These are phyloP conservation scores for Claviceps quebecensis DNA, from an alignment of 2,329 filamentous ascomycete species.

Conservation along the genomic window DNA sequence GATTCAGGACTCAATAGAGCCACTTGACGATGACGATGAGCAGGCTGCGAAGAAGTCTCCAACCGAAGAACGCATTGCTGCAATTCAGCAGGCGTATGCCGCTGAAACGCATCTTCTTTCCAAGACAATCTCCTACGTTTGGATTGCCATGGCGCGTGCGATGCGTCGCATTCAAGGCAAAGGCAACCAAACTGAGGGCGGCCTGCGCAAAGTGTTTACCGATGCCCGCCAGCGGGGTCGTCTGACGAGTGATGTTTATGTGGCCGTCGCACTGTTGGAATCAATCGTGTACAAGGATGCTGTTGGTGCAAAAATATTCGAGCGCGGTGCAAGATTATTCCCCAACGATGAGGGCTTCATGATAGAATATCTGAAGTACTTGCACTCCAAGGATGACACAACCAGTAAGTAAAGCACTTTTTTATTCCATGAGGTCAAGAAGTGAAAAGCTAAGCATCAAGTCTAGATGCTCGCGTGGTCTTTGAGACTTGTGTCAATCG, in stretches of 20 bases:
- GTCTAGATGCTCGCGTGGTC: constrained; percentile 74
- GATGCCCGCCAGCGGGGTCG: constrained; percentile 79
- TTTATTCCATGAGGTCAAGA: neutral
- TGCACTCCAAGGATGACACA: constrained; percentile 82
- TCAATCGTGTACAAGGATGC: constrained; percentile 92
- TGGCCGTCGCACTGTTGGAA: constrained; percentile 84
- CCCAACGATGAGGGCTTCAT: constrained; percentile 89
- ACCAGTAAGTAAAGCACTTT: constrained; percentile 53
- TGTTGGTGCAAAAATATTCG: constrained; percentile 88
- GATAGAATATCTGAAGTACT: constrained; percentile 88
- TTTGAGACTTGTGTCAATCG: constrained; percentile 89
- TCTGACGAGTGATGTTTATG: constrained; percentile 87
- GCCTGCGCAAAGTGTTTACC: constrained; percentile 75
- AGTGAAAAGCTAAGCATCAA: constrained; percentile 8
- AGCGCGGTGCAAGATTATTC: constrained; percentile 84
- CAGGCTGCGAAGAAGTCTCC: constrained; percentile 33
- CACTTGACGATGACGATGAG: constrained; percentile 35
- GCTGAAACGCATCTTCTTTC: constrained; percentile 64
- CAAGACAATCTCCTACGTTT: constrained; percentile 78
- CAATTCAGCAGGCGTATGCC: constrained; percentile 52
- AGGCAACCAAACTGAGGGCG: constrained; percentile 49
- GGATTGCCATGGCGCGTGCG: constrained; percentile 87
- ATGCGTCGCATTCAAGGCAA: constrained; percentile 92
- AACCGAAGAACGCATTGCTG: constrained; percentile 49
- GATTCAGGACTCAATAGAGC: constrained; percentile 24